Base-by-base conservation (phyloP, 345 rosid species). In the Eucalyptus regnans region DNA sequence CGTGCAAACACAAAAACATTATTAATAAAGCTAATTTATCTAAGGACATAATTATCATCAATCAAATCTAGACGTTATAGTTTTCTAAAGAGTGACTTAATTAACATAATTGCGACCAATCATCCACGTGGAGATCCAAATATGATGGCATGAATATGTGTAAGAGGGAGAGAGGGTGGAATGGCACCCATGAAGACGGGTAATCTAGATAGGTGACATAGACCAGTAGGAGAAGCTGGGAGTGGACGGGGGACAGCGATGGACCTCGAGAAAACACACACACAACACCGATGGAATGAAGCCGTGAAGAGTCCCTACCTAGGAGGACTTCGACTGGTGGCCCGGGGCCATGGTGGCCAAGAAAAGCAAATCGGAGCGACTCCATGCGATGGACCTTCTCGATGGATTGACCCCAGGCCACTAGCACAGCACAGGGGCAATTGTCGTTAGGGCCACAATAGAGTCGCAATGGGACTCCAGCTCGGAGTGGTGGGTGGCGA, bases 51-150 rank as follows among this genome's bases (percentile, higher is more conserved):
- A 10, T 37, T 37, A 71, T 37, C 22, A 17, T 33, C 25, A 37
- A 17, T 18, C 18, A 22, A 9, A 33, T 71, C 8, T 15, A 66
- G 79, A 66, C 6, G 13, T 9, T 18, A 33, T 33, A 33, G 22
- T 31, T 71, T 71, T 18, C 81, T 9, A 18, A 37, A 9, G 23
- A 18, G 12, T 3, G 7, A 71, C 7, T 37, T 10, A 9, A 37
- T 5, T 71, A 18, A 1, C 27, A 5, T 37, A 37, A 71, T 6
- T 37, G 9, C 14, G 27, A 20, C 2, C 4, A 9, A 7, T 13
- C 18, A 71, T 37, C 46, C 1, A 11, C 1, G 2, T 1, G 14
- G 2, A 37, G 2, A 23, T 71, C 4, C 8, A 37, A 37, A 37
- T 12, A 71, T 20, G 27, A 20, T 10, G 83, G 46, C 20, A 37